A percentile compares a stretch with the other conserved stretches of the same genome.
Evolutionary conservation across 2,329 filamentous ascomycete species (phyloP).

Genomic region (Aureobasidium namibiae): DNA sequence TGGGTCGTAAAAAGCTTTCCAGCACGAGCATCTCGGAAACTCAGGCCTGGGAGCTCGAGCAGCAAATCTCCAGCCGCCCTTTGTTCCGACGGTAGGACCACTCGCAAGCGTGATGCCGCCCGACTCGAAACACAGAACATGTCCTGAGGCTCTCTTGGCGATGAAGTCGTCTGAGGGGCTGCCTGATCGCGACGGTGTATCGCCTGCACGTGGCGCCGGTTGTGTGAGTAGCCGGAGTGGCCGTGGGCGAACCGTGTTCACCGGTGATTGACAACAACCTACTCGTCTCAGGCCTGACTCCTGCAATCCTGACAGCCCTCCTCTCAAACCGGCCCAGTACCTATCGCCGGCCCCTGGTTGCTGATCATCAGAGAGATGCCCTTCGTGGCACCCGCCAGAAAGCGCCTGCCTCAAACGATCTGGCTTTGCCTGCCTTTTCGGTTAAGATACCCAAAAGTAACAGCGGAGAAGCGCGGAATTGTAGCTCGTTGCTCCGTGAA

Average conservation of each 20-base stretch:
- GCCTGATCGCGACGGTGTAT: constrained; percentile 2
- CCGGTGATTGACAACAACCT: not conserved
- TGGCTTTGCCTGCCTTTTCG: constrained; percentile 5
- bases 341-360: not conserved
- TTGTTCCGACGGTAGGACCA: constrained; percentile 3
- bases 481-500: not conserved
- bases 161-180: not conserved
- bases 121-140: constrained; percentile 4
- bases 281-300: constrained; percentile 5
- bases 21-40: constrained; percentile 11
- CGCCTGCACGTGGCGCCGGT: constrained; percentile 8
- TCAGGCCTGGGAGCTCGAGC: constrained; percentile 5
- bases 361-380: constrained; percentile 6
- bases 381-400: constrained; percentile 9
- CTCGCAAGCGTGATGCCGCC: not conserved
- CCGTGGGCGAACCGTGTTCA: constrained; percentile 3
- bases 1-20: constrained; percentile 4
- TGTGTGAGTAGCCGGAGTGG: constrained; percentile 4
- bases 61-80: constrained; percentile 5
- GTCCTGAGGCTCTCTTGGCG: not conserved
- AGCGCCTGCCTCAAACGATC: not conserved
- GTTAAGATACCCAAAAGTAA: constrained; percentile 3
- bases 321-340: not conserved
- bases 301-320: constrained; percentile 6
- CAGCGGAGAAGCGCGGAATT: constrained; percentile 3